Conservation (phyloP, 768 basidiomycete species). For the Flagelloscypha sp. region DNA sequence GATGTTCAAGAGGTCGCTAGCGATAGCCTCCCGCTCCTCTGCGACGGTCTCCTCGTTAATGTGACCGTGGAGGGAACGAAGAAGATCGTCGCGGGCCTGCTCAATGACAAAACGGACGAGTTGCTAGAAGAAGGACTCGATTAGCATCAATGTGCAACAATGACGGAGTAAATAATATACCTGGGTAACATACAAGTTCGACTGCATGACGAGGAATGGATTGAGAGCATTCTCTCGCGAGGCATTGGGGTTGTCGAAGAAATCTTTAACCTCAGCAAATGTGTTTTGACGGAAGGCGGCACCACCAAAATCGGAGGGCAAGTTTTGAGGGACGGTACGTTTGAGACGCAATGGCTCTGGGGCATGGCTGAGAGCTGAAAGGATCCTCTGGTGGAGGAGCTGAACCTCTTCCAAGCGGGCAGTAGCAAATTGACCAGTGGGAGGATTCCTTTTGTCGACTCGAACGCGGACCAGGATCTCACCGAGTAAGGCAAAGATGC, state of each 20-base stretch:
- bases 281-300: slow-evolving; percentile 75
- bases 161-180: slow-evolving; percentile 37
- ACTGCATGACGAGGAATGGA: slow-evolving; percentile 87
- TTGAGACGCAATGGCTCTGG: slow-evolving; percentile 73
- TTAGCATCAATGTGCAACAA: slow-evolving; percentile 3
- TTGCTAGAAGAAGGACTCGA: slow-evolving; percentile 46
- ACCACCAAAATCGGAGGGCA: slow-evolving; percentile 55
- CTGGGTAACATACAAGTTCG: slow-evolving; percentile 89
- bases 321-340: slow-evolving; percentile 38
- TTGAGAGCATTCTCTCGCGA: slow-evolving; percentile 80
- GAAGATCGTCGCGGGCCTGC: slow-evolving; percentile 83
- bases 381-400: slow-evolving; percentile 68
- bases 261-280: slow-evolving; percentile 82
- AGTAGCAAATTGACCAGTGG: slow-evolving; percentile 78
- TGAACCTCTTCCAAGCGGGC: slow-evolving; percentile 80
- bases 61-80: slow-evolving; percentile 56
- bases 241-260: slow-evolving; percentile 87
- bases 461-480: slow-evolving; percentile 83
- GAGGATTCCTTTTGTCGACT: slow-evolving; percentile 80
- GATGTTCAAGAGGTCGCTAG: slow-evolving; percentile 79
- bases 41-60: slow-evolving; percentile 58
- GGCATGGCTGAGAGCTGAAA: slow-evolving; percentile 63
- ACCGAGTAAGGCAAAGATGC: slow-evolving; percentile 78
- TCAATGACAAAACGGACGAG: slow-evolving; percentile 87
- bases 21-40: slow-evolving; percentile 75